phyloP scores from a whole-genome alignment of 192 early-diverging fungal genomes.

The Lobosporangium transversale region DNA sequence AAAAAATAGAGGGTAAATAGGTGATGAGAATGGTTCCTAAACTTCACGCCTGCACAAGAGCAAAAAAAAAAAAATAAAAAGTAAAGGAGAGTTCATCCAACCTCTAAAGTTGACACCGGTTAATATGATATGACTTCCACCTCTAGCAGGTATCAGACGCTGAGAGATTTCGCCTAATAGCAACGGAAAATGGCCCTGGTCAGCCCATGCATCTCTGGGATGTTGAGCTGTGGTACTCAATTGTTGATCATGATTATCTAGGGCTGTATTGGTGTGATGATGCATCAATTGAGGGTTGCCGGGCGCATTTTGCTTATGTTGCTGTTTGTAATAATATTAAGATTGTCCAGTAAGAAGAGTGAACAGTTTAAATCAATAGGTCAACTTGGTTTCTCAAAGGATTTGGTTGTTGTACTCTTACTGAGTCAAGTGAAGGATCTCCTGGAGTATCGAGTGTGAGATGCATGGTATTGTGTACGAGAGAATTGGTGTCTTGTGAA shows the following conservation, averaged over 20 bases:
- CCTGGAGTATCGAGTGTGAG: neutral
- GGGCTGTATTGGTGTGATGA: neutral
- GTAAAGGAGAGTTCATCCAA: neutral
- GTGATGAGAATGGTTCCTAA: too few species aligned
- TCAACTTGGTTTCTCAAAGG: neutral
- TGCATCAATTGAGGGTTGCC: neutral
- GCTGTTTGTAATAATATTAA: too few species aligned
- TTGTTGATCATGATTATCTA: neutral
- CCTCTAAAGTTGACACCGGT: constrained; percentile 44
- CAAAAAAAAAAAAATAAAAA: neutral
- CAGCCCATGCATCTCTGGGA: constrained; percentile 37
- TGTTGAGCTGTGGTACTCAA: neutral
- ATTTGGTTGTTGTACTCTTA: too few species aligned
- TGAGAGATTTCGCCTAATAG: constrained; percentile 12
- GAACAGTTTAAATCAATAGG: too few species aligned
- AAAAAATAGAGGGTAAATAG: too few species aligned
- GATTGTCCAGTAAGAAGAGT: too few species aligned
- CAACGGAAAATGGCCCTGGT: constrained; percentile 40
- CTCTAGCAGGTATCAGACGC: constrained; percentile 11
- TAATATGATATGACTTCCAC: constrained; percentile 18
- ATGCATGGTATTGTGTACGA: neutral
- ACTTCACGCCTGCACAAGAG: too few species aligned
- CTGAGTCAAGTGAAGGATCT: neutral
- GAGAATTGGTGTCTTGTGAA: constrained; percentile 5
- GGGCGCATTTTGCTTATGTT: neutral